A percentile compares a stretch with the other conserved stretches of the same genome.
Conservation (phyloP, 176 grass and related monocot genomes). For the Juncus inflexus region DNA sequence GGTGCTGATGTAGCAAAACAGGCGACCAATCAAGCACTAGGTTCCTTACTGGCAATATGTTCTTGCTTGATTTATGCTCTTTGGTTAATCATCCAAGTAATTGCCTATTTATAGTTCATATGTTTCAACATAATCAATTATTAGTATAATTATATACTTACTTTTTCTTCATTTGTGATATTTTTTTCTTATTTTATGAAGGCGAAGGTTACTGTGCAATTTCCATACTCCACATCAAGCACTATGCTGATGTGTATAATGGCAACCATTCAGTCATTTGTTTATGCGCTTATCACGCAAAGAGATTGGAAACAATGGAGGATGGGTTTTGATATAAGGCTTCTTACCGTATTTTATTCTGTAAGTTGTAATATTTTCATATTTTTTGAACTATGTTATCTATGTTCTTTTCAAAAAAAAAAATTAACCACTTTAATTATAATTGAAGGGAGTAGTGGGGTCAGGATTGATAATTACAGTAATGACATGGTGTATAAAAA, state of each 20-base stretch:
- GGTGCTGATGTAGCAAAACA: not conserved
- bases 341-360: constrained; percentile 44
- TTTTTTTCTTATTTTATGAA: constrained; percentile 15
- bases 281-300: constrained; percentile 44
- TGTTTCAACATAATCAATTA: not conserved
- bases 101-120: not conserved
- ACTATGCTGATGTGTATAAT: constrained; percentile 74
- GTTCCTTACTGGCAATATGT: constrained; percentile 38
- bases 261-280: constrained; percentile 43
- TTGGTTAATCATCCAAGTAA: constrained; percentile 66
- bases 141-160: not conserved
- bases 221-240: constrained; percentile 66
- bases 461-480: constrained; percentile 56
- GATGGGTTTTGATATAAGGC: constrained; percentile 39
- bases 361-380: constrained; percentile 19
- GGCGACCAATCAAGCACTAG: constrained; percentile 34
- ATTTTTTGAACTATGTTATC: not conserved
- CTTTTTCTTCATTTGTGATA: not conserved
- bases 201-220: constrained; percentile 45
- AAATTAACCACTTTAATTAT: not conserved
- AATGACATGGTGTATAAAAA: constrained; percentile 74
- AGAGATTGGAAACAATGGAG: constrained; percentile 38
- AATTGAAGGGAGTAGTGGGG: constrained; percentile 40
- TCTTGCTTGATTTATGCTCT: constrained; percentile 64
- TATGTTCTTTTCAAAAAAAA: not conserved